Percentiles rank a stretch among this genome's conserved stretches.
Conservation (phyloP, 805 yeast species). For the Saccharomycopsis fibuligera region DNA sequence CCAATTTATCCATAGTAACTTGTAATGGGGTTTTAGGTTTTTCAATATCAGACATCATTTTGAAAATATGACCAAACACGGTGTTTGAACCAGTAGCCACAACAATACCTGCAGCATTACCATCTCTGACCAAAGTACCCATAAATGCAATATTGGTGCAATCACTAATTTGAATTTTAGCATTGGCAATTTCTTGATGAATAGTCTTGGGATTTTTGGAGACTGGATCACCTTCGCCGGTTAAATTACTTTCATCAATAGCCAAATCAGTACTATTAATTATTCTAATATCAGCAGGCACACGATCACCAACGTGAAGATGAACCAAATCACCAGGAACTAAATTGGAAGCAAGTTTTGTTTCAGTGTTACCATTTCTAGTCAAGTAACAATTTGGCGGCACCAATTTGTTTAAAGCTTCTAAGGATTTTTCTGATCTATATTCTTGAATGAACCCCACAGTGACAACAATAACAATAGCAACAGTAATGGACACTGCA, state of each 20-base stretch:
- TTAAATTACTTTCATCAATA: conserved; percentile 88
- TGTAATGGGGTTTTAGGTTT: conserved; percentile 98
- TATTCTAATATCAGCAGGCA: conserved; percentile 91
- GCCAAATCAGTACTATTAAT: conserved; percentile 71
- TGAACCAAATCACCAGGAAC: conserved; percentile 96
- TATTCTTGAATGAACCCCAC: conserved; percentile 98
- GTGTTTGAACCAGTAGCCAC: conserved; percentile 85
- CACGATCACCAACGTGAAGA: conserved; percentile 87
- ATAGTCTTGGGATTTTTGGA: conserved; percentile 42
- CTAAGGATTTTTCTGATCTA: conserved; percentile 88
- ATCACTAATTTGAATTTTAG: conserved; percentile 35
- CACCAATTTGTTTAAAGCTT: conserved; percentile 85
- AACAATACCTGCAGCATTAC: conserved; percentile 90
- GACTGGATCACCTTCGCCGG: conserved; percentile 93
- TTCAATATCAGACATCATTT: conserved; percentile 91
- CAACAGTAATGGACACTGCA: conserved; percentile 88
- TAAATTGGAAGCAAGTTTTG: conserved; percentile 77
- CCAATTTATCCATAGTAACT: conserved; percentile 89
- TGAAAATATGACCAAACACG: conserved; percentile 91
- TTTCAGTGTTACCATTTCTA: conserved; percentile 69
- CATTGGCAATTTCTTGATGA: conserved; percentile 10
- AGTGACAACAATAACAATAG: conserved; percentile 86
- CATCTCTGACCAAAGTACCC: conserved; percentile 97
- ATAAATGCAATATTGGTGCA: conserved; percentile 81
- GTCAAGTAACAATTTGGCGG: conserved; percentile 96